phyloP scores from a whole-genome alignment of 1,139 yeast species.

The Saccharomycopsis crataegensis region DNA sequence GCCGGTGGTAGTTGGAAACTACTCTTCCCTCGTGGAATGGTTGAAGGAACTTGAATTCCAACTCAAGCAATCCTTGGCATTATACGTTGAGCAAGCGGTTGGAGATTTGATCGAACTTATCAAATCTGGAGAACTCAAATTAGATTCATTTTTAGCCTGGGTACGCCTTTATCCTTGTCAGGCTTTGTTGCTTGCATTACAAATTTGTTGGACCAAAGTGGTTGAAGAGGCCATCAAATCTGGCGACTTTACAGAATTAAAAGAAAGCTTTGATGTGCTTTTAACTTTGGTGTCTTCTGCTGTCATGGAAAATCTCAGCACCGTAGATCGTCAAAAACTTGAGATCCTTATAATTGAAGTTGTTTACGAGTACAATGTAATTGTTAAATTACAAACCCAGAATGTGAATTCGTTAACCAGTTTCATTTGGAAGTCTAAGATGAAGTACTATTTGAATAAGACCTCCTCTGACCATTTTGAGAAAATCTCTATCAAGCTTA shows the following conservation, averaged over 20 bases:
- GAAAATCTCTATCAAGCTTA: constrained; percentile 45
- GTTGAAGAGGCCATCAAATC: constrained; percentile 31
- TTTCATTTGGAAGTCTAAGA: constrained; percentile 47
- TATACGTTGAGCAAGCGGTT: constrained; percentile 29
- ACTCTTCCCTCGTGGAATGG: constrained; percentile 51
- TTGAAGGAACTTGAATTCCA: constrained; percentile 49
- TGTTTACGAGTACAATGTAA: constrained; percentile 51
- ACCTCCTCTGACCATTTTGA: constrained; percentile 26
- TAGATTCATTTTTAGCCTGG: constrained; percentile 28
- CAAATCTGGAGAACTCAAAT: constrained; percentile 16
- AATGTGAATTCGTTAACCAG: constrained; percentile 22
- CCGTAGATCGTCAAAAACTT: constrained; percentile 38
- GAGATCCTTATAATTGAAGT: constrained; percentile 61
- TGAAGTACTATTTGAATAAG: constrained; percentile 39
- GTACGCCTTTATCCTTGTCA: constrained; percentile 47
- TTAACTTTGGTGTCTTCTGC: constrained; percentile 28
- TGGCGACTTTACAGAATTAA: constrained; percentile 16
- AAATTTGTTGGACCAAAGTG: constrained; percentile 46
- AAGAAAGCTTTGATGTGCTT: constrained; percentile 17
- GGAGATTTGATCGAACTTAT: constrained; percentile 21
- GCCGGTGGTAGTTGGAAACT: constrained; percentile 40
- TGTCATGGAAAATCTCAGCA: constrained; percentile 28
- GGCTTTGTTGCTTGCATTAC: constrained; percentile 47
- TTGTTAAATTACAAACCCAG: constrained; percentile 25
- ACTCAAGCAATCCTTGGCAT: constrained; percentile 42